Percentiles rank a stretch among this genome's conserved stretches.
These are phyloP conservation scores for Metschnikowia gruessii DNA, from an alignment of 805 yeast species.

Conservation along the genomic window DNA sequence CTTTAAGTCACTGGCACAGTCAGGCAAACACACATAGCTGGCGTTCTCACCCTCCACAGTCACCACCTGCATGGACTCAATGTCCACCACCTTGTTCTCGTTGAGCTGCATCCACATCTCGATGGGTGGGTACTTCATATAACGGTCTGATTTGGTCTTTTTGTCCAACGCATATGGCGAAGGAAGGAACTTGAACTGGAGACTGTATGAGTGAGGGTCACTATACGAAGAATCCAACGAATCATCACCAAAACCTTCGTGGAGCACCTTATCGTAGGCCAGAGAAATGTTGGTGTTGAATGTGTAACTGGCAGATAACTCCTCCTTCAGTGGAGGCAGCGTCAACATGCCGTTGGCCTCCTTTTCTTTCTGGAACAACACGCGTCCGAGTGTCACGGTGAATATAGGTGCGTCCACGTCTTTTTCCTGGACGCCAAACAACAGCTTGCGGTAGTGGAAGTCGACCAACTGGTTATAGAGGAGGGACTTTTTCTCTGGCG, in stretches of 20 bases:
- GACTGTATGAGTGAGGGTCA: slow-evolving; percentile 31
- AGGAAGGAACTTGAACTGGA: slow-evolving; percentile 48
- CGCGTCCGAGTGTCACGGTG: slow-evolving; percentile 40
- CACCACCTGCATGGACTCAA: slow-evolving; percentile 40
- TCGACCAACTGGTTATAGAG: slow-evolving; percentile 28
- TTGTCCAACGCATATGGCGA: slow-evolving; percentile 31
- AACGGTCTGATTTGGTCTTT: slow-evolving; percentile 13
- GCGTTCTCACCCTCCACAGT: slow-evolving; percentile 46
- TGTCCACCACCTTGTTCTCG: slow-evolving; percentile 34
- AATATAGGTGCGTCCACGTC: slow-evolving; percentile 28
- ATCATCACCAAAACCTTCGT: slow-evolving; percentile 26
- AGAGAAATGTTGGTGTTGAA: slow-evolving; percentile 37
- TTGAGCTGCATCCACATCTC: slow-evolving; percentile 53
- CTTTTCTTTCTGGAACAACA: slow-evolving; percentile 27
- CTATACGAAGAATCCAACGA: slow-evolving; percentile 13
- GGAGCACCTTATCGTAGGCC: slow-evolving; percentile 30
- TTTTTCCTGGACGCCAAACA: slow-evolving; percentile 23
- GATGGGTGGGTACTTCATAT: slow-evolving; percentile 47
- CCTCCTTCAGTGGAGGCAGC: slow-evolving; percentile 1
- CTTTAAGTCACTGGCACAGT: slow-evolving; percentile 42
- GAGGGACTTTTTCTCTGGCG: slow-evolving; percentile 14
- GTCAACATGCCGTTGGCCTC: neutral
- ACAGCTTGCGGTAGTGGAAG: slow-evolving; percentile 23
- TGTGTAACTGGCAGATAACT: slow-evolving; percentile 13
- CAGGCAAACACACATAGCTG: slow-evolving; percentile 43